phyloP scores from a whole-genome alignment of 2,329 filamentous ascomycete genomes.

The Colletotrichum sp. region DNA sequence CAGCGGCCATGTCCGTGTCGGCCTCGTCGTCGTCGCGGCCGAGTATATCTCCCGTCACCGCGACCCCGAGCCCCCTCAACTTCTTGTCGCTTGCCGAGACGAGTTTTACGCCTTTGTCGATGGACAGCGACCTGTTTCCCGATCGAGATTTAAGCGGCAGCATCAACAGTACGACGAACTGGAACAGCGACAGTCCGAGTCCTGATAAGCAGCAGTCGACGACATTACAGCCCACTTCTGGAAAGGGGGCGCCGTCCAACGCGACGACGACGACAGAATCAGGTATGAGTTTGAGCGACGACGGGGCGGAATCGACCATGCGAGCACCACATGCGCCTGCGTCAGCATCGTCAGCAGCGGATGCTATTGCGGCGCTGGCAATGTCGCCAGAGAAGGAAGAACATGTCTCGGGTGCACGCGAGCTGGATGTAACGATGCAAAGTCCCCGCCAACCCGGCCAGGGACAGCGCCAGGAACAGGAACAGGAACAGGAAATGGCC shows the following conservation, averaged over 20 bases:
- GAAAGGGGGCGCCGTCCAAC: neutral
- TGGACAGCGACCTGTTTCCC: slow-evolving; percentile 27
- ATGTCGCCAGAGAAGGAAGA: neutral
- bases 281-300: neutral
- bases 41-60: slow-evolving; percentile 22
- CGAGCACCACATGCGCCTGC: neutral
- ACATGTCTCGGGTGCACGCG: slow-evolving; percentile 19
- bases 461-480: neutral
- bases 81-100: slow-evolving; percentile 28
- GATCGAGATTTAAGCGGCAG: neutral
- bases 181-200: neutral
- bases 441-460: neutral
- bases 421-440: neutral
- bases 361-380: neutral
- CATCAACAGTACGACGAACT: neutral
- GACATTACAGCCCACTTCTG: neutral
- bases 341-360: neutral
- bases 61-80: slow-evolving; percentile 19
- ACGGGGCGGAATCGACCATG: neutral
- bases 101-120: slow-evolving; percentile 34
- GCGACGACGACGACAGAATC: neutral
- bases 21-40: slow-evolving; percentile 9
- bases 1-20: neutral
- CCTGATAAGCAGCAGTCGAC: neutral
- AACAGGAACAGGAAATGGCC: neutral